Base-by-base conservation (phyloP, 2,329 filamentous ascomycete genomes). In the Fusarium sp. region DNA sequence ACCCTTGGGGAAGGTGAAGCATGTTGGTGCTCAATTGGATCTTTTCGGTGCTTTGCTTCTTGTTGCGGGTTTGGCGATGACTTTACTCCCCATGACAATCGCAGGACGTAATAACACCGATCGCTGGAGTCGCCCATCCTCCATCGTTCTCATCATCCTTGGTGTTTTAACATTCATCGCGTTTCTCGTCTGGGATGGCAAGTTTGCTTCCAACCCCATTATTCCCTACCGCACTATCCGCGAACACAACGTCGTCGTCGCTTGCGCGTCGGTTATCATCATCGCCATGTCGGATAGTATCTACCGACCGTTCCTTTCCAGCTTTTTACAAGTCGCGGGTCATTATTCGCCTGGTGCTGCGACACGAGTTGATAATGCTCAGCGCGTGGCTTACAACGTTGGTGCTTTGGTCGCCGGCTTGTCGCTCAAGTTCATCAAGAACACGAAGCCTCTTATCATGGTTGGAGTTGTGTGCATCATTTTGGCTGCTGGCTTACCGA, bases 221-320 rank as follows among this genome's bases (percentile, higher is more conserved):
- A 70, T 70, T 8, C 69, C 69, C 0, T 71, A 71, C 14, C 65
- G 68, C 3, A 71, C 69, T 1, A 69, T 71, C 9, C 53, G 53
- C 1, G 68, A 71, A 14, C 68, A 69, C 25, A 71, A 71, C 2
- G 68, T 71, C 25, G 44, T 71, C 3, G 26, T 71, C 6, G 68
- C 68, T 0, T 71, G 68, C 12, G 69, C 43, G 3, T 71, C 68
- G 0, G 69, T 65, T 0, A 62, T 62, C 1, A 50, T 66, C 2
- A 71, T 71, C 7, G 64, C 68, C 2, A 71, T 69, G 68, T 68
- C 68, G 4, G 68, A 71, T 6, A 71, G 68, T 2, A 54, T 71
- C 6, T 71, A 71, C 16, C 44, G 68, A 2, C 68, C 68, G 0
- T 71, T 71, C 14, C 52, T 71, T 3, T 71, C 68, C 0, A 71